Evolutionary conservation across 768 basidiomycete genomes (phyloP).

Genomic region (Asterophora parasitica): DNA sequence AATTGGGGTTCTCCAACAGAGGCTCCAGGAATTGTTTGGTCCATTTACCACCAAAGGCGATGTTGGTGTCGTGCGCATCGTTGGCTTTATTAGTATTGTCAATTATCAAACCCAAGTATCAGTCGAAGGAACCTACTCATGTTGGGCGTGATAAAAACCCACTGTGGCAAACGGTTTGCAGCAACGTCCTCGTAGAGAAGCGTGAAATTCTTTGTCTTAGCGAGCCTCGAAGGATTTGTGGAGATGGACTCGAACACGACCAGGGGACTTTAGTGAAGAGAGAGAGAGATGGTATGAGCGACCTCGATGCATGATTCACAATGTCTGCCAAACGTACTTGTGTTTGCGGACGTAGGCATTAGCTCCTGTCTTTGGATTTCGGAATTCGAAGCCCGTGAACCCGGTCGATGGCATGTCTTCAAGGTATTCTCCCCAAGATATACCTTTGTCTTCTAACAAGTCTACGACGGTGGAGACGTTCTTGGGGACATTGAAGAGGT

Average conservation of each 20-base stretch:
- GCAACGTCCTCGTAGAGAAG: slow-evolving; percentile 54
- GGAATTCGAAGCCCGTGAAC: slow-evolving; percentile 35
- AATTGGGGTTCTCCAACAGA: slow-evolving; percentile 41
- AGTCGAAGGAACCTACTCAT: slow-evolving; percentile 23
- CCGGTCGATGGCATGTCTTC: slow-evolving; percentile 53
- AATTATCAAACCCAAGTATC: background rate
- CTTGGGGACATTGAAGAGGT: slow-evolving; percentile 29
- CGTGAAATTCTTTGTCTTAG: slow-evolving; percentile 54
- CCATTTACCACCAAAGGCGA: slow-evolving; percentile 44
- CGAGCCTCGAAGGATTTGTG: slow-evolving; percentile 32
- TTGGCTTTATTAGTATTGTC: slow-evolving; percentile 24
- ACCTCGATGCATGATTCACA: background rate
- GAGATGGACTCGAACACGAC: slow-evolving; percentile 50
- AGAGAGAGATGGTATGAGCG: background rate
- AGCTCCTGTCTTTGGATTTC: slow-evolving; percentile 17
- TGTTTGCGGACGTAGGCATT: slow-evolving; percentile 29
- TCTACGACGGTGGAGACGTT: slow-evolving; percentile 59
- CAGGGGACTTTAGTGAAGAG: slow-evolving; percentile 33
- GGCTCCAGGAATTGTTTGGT: slow-evolving; percentile 47
- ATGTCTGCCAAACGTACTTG: slow-evolving; percentile 20
- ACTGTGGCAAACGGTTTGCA: slow-evolving; percentile 48
- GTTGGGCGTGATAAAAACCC: slow-evolving; percentile 62
- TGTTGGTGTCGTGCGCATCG: slow-evolving; percentile 57
- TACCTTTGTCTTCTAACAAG: slow-evolving; percentile 48
- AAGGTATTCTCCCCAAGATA: slow-evolving; percentile 61